Percentiles rank a stretch among this genome's conserved stretches.
phyloP scores from a whole-genome alignment of 768 basidiomycete genomes.

The Rhizopogon salebrosus region DNA sequence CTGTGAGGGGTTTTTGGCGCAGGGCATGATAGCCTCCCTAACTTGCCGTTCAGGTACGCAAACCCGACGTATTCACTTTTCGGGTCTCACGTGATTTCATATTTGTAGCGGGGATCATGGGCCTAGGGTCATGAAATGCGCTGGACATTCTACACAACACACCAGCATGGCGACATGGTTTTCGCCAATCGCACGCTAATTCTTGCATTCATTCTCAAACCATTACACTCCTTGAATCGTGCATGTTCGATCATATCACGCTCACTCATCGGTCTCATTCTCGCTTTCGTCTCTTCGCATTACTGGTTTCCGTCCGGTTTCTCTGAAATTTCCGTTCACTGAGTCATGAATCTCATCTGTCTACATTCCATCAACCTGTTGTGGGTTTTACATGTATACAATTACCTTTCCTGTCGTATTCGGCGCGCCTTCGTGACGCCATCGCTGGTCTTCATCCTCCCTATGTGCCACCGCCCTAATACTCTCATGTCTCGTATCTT shows the following conservation, averaged over 20 bases:
- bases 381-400: constrained; percentile 30
- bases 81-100: background rate
- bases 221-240: background rate
- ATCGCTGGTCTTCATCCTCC: background rate
- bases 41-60: constrained; percentile 7
- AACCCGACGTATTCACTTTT: background rate
- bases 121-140: background rate
- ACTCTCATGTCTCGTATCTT: background rate
- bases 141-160: background rate
- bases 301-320: constrained; percentile 1
- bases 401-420: background rate
- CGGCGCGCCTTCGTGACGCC: background rate
- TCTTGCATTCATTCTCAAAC: constrained; percentile 5
- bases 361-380: constrained; percentile 15
- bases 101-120: background rate
- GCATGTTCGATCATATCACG: constrained; percentile 2
- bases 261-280: constrained; percentile 4
- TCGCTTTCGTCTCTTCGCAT: constrained; percentile 3
- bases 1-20: constrained; percentile 29
- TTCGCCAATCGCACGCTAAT: background rate
- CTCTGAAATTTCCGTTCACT: constrained; percentile 13
- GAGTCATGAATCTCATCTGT: background rate
- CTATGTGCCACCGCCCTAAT: background rate
- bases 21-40: constrained; percentile 11
- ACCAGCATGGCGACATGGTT: background rate